Evolutionary conservation across 305 asterid genomes (phyloP).

Genomic region (Solanum hybrid): DNA sequence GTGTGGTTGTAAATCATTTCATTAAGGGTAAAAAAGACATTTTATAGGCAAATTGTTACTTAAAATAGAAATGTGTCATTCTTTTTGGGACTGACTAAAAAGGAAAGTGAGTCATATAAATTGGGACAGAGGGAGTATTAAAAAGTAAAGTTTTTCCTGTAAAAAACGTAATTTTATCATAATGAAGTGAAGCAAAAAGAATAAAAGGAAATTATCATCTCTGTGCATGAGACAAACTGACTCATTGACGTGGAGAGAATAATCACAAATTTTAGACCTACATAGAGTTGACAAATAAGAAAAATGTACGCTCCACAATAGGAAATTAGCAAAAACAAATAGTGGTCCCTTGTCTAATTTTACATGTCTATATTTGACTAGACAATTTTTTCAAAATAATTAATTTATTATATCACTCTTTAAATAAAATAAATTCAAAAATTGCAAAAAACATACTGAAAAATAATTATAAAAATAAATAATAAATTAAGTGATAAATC

Average conservation of each 20-base stretch:
- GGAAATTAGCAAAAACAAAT: neutral
- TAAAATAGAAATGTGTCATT: no score
- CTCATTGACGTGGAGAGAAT: neutral
- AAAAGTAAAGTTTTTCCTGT: neutral
- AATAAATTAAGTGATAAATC: neutral
- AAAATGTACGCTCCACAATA: neutral
- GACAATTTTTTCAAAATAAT: neutral
- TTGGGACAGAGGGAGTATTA: no score
- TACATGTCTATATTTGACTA: neutral
- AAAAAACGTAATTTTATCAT: neutral
- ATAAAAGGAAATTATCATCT: neutral
- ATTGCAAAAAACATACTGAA: neutral
- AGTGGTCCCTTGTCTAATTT: neutral
- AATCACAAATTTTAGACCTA: neutral
- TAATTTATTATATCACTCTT: neutral
- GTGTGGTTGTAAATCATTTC: no score
- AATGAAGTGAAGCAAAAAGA: neutral
- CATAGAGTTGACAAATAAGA: neutral
- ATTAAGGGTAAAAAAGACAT: no score
- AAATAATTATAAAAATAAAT: neutral
- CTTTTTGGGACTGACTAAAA: no score
- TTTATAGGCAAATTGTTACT: no score
- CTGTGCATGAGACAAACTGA: neutral
- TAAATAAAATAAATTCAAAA: neutral
- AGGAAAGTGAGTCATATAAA: no score